Evolutionary conservation across 2,329 filamentous ascomycete genomes (phyloP), one percentile per base, ranked within the genome.

Genomic region (Didymella pomorum): DNA sequence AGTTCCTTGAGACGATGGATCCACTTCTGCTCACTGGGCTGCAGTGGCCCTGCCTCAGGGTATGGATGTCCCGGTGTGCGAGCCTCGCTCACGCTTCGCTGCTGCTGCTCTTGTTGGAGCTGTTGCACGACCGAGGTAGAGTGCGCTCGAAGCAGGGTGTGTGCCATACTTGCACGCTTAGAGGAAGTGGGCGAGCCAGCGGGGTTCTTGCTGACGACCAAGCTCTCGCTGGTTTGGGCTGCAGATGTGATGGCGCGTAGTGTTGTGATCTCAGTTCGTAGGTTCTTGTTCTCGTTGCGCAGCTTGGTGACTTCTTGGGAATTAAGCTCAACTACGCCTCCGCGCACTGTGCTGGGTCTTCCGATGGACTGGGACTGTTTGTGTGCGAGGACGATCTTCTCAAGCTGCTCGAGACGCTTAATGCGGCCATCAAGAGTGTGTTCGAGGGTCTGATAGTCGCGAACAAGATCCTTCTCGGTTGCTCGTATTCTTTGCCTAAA

Each of bases 401-500:
- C 95, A 0, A 99, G 83, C 2, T 91, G 87, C 64, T 98, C 94
- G 28, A 99, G 85, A 67, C 92, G 92, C 80, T 96, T 95, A 59
- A 89, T 85, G 16, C 93, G 88, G 25, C 87, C 79, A 52, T 95
- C 91, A 26, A 97, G 86, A 35, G 88, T 91, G 66, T 87, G 88
- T 76, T 97, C 93, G 1, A 99, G 83, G 0, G 85, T 86, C 70
- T 96, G 91, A 71, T 97, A 98, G 71, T 98, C 93, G 62, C 92
- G 91, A 80, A 89, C 89, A n/a, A 98, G 80, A 60, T 96, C 91
- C 47, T 91, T 88, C 76, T 99, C 95, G n/a, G 97, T 88, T 7
- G 84, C 82, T 70, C 91, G 91, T 72, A 97, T 91, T 59, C 92
- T 89, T 37, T 84, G 82, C 70, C 91, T 90, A 81, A 97, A 96